Base-by-base conservation (phyloP, 305 asterid species). In the Plantago coronopus region DNA sequence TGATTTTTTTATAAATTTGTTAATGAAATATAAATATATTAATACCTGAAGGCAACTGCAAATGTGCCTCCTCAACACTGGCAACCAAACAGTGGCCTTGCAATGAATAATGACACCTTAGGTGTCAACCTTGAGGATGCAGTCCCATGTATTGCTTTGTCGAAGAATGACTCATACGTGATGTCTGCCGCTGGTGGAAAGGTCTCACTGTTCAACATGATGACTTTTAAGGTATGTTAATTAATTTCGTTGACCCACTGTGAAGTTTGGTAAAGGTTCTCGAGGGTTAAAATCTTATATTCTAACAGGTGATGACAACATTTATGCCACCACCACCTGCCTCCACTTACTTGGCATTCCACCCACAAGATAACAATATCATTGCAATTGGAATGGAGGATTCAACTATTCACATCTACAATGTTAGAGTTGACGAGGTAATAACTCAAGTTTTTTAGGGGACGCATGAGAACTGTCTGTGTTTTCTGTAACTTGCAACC, bases 121-220 rank as follows among this genome's bases (percentile, higher is more conserved):
- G 90, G 88, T 62, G 84, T 82, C 66, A 78, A 82, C 67, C 86
- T 82, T 27, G 95, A 84, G 67, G 94, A 87, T 68, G 90, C 89
- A 13, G 84, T 87, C 74, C 94, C 95, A 12, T 87, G 94, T 76
- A 81, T 87, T 54, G 95, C 94, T 57, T 89, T 87, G 64, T 87
- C 95, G 17, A 87, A 87, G 78, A 87, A 87, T 50, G 95, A 87
- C 62, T 87, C 95, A 64, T 87, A 87, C 64, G 95, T 87, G 31
- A 87, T 87, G 94, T 84, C 95, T 25, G 95, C 95, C 65, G 79
- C 90, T 54, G 95, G 95, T 70, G 95, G 95, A 63, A 87, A 82
- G 72, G 84, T 87, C 67, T 87, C 95, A 47, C 66, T 87, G 65
- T 87, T 87, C 77, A 87, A 87, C 72, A 87, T 87, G 91, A 84